A percentile compares a stretch with the other conserved stretches of the same genome.
Evolutionary conservation across 1,284 basidiomycete species (phyloP).

Genomic region (Trichosporon sp.): DNA sequence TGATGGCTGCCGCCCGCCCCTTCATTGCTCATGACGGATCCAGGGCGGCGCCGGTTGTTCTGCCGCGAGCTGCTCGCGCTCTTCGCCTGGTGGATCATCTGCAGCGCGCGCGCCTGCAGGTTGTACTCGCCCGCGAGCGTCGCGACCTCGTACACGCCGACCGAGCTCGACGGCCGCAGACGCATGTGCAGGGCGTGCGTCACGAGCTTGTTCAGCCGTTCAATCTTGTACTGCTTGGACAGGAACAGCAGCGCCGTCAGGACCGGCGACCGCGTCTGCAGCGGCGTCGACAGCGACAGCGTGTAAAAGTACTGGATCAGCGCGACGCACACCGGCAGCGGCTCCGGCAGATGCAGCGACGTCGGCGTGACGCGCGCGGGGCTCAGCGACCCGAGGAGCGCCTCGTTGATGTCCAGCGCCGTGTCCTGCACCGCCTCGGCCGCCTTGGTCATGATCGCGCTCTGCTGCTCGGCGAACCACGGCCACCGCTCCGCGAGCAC

Average conservation of each 20-base stretch:
- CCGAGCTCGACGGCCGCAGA: conserved; percentile 73
- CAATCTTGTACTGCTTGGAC: conserved; percentile 73
- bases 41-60: conserved; percentile 10
- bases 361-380: conserved; percentile 55
- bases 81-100: conserved; percentile 64
- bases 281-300: conserved; percentile 72
- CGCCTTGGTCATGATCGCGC: conserved; percentile 25
- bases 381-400: conserved; percentile 34
- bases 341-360: conserved; percentile 74
- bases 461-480: conserved; percentile 78
- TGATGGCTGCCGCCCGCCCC: conserved; percentile 2
- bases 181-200: conserved; percentile 88
- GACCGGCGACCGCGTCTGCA: conserved; percentile 85
- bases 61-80: conserved; percentile 2
- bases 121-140: conserved; percentile 82
- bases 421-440: conserved; percentile 25
- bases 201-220: conserved; percentile 69
- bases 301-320: conserved; percentile 91
- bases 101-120: conserved; percentile 76
- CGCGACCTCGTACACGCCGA: conserved; percentile 88
- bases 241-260: conserved; percentile 81
- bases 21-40: conserved; percentile 16
- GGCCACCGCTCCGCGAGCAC: conserved; percentile 83
- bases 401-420: conserved; percentile 39
- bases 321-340: conserved; percentile 81